A percentile compares a stretch with the other conserved stretches of the same genome.
phyloP scores from a whole-genome alignment of 2,329 filamentous ascomycete genomes.

The Stachybotrys echinatus region DNA sequence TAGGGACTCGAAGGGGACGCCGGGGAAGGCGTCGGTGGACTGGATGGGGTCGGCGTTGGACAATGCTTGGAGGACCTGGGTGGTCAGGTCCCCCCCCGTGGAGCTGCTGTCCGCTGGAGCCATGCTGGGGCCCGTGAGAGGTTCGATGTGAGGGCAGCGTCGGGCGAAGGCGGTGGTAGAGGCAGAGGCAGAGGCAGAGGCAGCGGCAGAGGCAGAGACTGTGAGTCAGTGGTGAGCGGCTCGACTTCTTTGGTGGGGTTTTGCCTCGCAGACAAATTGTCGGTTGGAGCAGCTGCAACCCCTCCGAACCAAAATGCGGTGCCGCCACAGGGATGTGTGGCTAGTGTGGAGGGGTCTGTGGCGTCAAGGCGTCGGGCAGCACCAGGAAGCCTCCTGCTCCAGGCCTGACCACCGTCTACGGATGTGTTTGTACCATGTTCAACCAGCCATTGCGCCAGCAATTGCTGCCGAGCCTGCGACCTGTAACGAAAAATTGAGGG shows the following conservation, averaged over 20 bases:
- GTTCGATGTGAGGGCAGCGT: neutral
- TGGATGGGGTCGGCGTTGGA: slow-evolving; percentile 58
- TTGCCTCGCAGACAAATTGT: neutral
- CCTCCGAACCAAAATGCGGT: neutral
- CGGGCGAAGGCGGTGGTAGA: neutral
- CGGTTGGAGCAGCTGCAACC: neutral
- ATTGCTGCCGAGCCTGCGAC: too few species aligned
- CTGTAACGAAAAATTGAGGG: too few species aligned
- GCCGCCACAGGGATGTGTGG: neutral
- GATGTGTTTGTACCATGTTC: too few species aligned
- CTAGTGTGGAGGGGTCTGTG: neutral
- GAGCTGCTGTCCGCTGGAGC: slow-evolving; percentile 15
- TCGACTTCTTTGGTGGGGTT: neutral
- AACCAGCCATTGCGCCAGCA: too few species aligned
- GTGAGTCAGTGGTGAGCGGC: neutral
- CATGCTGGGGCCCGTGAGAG: neutral
- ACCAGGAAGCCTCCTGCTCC: too few species aligned
- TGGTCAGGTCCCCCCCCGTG: slow-evolving; percentile 51
- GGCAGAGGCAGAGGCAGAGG: neutral
- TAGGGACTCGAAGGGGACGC: slow-evolving; percentile 59
- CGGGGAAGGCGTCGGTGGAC: slow-evolving; percentile 65
- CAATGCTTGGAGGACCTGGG: slow-evolving; percentile 61
- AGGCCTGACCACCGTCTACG: too few species aligned
- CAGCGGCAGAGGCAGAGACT: neutral
- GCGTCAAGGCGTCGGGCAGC: too few species aligned